Evolutionary conservation across 139 green algal species (phyloP).

Genomic region (Chlorella vulgaris): DNA sequence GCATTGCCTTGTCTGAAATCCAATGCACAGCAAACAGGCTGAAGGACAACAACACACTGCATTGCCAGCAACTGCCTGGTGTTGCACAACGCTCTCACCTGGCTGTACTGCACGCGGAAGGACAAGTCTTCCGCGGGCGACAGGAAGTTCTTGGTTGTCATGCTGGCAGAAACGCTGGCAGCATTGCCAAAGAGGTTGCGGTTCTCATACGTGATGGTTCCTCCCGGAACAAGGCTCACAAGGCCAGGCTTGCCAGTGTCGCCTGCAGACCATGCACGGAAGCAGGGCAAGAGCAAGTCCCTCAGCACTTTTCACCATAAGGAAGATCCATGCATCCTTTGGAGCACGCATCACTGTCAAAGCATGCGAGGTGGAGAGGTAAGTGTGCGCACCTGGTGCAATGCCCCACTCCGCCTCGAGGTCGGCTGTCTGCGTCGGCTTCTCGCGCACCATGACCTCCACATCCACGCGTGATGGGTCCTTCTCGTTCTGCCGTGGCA

Average conservation of each 20-base stretch:
- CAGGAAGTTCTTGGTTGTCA: constrained; percentile 79
- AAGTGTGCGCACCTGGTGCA: constrained; percentile 45
- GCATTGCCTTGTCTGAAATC: neutral
- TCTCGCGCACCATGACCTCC: constrained; percentile 79
- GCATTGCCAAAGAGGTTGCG: constrained; percentile 69
- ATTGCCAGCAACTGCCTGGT: neutral
- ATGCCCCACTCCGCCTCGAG: constrained; percentile 75
- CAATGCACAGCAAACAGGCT: no score
- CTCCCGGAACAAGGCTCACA: constrained; percentile 51
- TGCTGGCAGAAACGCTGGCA: constrained; percentile 56
- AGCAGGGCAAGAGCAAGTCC: neutral
- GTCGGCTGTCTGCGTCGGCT: constrained; percentile 63
- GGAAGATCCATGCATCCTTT: no score
- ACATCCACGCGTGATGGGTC: constrained; percentile 70
- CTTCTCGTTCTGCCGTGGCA: constrained; percentile 60
- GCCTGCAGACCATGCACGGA: neutral
- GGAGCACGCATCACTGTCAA: no score
- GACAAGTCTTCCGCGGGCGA: constrained; percentile 74
- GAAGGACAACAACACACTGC: no score
- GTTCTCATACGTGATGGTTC: constrained; percentile 70
- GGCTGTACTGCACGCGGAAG: constrained; percentile 71
- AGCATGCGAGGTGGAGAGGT: neutral
- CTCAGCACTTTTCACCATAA: no score
- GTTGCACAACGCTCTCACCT: neutral
- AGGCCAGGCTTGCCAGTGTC: constrained; percentile 64